These are phyloP conservation scores for Artemisia argyi DNA, from an alignment of 129 eudicot genomes.

Conservation along the genomic window DNA sequence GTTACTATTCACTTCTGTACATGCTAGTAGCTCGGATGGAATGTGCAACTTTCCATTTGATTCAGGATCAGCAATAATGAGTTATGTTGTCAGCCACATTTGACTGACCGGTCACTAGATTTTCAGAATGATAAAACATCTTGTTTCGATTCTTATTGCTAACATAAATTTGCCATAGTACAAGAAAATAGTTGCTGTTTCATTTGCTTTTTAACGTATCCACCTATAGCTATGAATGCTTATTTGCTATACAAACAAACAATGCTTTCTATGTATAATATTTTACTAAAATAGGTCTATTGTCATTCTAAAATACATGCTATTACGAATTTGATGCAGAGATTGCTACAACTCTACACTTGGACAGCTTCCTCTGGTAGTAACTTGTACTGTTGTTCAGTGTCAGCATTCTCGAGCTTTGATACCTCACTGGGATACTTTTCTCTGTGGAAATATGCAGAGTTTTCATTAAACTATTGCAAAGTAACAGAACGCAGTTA, in stretches of 20 bases:
- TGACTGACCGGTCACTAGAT: too few relatives aligned
- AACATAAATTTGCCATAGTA: too few relatives aligned
- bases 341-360: conserved; percentile 21
- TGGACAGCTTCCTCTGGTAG: conserved; percentile 32
- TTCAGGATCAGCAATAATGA: too few relatives aligned
- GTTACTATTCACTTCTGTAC: too few relatives aligned
- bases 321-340: too few relatives aligned
- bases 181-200: not conserved
- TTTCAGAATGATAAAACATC: too few relatives aligned
- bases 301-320: not conserved
- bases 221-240: not conserved
- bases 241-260: not conserved
- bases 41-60: too few relatives aligned
- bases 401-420: conserved; percentile 28
- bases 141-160: too few relatives aligned
- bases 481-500: not conserved
- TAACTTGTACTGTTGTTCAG: conserved; percentile 24
- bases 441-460: conserved; percentile 30
- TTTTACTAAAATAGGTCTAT: not conserved
- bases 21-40: too few relatives aligned
- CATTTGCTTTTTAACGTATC: not conserved
- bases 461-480: not conserved
- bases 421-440: conserved; percentile 23
- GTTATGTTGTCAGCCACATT: too few relatives aligned
- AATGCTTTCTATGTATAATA: not conserved